A percentile compares a stretch with the other conserved stretches of the same genome.
Conservation (phyloP, 2,329 filamentous ascomycete species). For the Fusarium sp. region DNA sequence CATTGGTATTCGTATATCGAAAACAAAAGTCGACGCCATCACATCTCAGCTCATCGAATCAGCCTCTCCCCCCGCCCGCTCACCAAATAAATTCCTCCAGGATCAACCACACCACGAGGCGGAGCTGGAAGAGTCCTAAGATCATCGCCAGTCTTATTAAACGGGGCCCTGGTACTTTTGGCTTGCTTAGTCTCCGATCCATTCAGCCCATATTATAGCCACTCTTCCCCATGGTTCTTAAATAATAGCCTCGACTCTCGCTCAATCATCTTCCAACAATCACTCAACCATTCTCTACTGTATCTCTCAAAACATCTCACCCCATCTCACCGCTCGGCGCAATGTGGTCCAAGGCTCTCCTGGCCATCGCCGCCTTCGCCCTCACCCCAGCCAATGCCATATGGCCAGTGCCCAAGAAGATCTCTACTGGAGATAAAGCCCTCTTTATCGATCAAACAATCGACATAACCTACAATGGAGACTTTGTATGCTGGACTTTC, state of each 20-base stretch:
- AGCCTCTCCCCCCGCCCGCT: slow-evolving; percentile 12
- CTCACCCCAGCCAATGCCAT: slow-evolving; percentile 60
- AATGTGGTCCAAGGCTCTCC: slow-evolving; percentile 49
- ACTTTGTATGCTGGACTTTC: slow-evolving; percentile 62
- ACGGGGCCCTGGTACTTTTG: slow-evolving; percentile 27
- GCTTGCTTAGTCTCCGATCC: slow-evolving; percentile 1
- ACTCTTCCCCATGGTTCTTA: slow-evolving; percentile 11
- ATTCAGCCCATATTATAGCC: not conserved
- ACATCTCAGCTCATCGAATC: slow-evolving; percentile 2
- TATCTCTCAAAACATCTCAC: not conserved
- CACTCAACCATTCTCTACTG: not conserved
- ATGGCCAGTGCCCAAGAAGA: slow-evolving; percentile 66
- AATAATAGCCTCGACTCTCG: not conserved
- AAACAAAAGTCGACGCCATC: slow-evolving; percentile 15
- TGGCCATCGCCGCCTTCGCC: slow-evolving; percentile 55
- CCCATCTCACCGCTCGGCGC: not conserved
- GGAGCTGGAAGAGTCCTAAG: slow-evolving; percentile 25
- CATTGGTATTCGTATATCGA: slow-evolving; percentile 20
- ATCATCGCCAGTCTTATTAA: slow-evolving; percentile 42
- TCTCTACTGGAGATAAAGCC: slow-evolving; percentile 62
- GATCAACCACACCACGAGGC: slow-evolving; percentile 20
- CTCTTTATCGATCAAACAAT: slow-evolving; percentile 66
- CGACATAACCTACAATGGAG: slow-evolving; percentile 68
- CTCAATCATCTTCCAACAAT: not conserved
- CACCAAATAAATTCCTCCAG: not conserved